Evolutionary conservation across 1,284 basidiomycete genomes (phyloP).

Genomic region (Pascua guehoae): DNA sequence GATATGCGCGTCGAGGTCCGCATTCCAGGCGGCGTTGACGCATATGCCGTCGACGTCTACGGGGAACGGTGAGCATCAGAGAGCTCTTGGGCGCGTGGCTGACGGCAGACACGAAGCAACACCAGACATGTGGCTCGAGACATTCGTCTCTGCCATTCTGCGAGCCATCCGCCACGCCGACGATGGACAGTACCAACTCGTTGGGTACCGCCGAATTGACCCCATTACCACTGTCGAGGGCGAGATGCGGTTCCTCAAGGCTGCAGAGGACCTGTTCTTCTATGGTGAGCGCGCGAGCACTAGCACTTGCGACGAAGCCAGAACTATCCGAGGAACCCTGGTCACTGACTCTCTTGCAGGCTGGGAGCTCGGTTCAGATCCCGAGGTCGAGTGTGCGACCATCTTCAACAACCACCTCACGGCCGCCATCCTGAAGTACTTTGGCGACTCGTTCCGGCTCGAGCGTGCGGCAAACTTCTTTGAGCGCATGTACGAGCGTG

Average conservation of each 20-base stretch:
- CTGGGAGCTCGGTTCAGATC: constrained; percentile 97
- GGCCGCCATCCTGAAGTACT: constrained; percentile 93
- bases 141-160: constrained; percentile 87
- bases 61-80: constrained; percentile 70
- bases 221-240: constrained; percentile 87
- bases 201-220: constrained; percentile 92
- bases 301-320: too few relatives aligned
- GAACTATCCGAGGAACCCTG: too few relatives aligned
- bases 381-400: constrained; percentile 97
- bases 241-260: constrained; percentile 84
- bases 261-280: constrained; percentile 83
- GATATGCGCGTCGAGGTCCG: constrained; percentile 97
- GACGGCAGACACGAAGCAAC: constrained; percentile 77
- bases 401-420: constrained; percentile 97
- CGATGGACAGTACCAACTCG: constrained; percentile 84
- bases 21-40: constrained; percentile 93
- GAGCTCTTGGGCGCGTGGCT: background rate
- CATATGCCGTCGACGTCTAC: constrained; percentile 89
- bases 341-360: constrained; percentile 53
- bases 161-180: constrained; percentile 92
- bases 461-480: constrained; percentile 91
- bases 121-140: constrained; percentile 92
- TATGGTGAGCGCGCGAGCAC: constrained; percentile 61
- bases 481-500: constrained; percentile 78
- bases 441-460: constrained; percentile 83